Base-by-base conservation (phyloP, 768 basidiomycete species). In the Suillus decipiens region DNA sequence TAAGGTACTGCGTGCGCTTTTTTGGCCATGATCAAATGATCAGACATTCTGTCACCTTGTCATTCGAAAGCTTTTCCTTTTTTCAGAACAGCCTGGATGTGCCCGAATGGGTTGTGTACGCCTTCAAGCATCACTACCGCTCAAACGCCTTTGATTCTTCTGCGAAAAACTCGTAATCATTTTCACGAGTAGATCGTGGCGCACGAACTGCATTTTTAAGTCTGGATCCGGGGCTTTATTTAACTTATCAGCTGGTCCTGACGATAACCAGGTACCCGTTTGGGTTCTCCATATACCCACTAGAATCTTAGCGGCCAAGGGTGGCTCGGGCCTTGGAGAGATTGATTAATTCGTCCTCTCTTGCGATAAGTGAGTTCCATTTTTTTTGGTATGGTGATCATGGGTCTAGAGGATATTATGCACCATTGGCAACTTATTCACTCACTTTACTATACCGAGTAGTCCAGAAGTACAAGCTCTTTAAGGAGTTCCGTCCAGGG, bases 401-500 rank as follows among this genome's bases (percentile, higher is more conserved):
- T 33, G 51, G 5, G 41, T 37, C 14, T 56, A 10, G 33, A 39
- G 31, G 17, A 61, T 12, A 34, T 62, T 17, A 31, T 50, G 19
- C 39, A 60, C 61, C 60, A 60, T 53, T 19, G 36, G 64, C 22
- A 28, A 53, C 34, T 55, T 53, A 56, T 36, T 61, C 47, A 66
- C 62, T 36, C 60, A 60, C n/a, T 36, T 62, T 34, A 43, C 28
- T 33, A 59, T 65, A 47, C 37, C 62, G 31, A 48, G 50, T 63
- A 55, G 61, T 34, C 51, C 63, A 37, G 67, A 61, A n/a, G 64
- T 68, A 9, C 64, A 66, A 43, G 48, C 34, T 28, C 64, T 70
- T 2, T 71, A 63, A 67, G 65, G 68, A 22, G 24, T 60, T 69
- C 19, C 69, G 76, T 17, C 66, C 22, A 66, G 67, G 68, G 43